Evolutionary conservation across 306 rosid species (phyloP), one percentile per base, ranked within the genome.

Genomic region (Sicyos edulis): DNA sequence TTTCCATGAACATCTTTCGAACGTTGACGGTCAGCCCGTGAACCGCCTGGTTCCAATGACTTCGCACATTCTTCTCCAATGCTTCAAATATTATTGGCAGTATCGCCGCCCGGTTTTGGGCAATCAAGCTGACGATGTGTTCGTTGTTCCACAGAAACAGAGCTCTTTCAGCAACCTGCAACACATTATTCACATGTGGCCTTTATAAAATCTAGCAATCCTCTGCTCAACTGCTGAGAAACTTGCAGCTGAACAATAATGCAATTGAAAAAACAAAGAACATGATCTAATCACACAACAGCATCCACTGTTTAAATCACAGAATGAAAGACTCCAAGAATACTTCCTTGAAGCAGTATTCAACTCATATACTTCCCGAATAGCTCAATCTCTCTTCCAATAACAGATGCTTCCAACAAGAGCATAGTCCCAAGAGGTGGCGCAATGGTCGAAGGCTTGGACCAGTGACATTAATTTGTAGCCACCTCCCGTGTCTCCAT

Each of bases 111-210:
- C 97, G 90, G 79, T 93, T 93, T 80, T 93, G 97, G 56, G 96
- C 99, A 44, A 93, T 93, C 81, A 93, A 81, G 82, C 95, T 80
- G 77, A 93, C 97, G 37, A 93, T 81, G 68, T 91, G 99, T 74
- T 93, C 99, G 62, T 93, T 93, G 63, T 93, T 93, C 99, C 99
- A 93, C 75, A 90, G 85, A 80, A 88, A 91, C 54, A 91, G 96
- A 64, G 97, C 87, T 45, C 99, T 83, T 80, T 93, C 99, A 42
- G 99, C 92, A 81, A 93, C 99, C 99, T 93, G 91, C 86, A 88
- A n/a, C 26, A 13, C 40, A 72, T 72, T 37, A 5, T 37, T 37
- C 44, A 37, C 44, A 37, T 75, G 56, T 29, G 26, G 42, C 42
- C 57, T 68, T 8, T 24, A 68, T 37, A 22, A 24, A 68, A 68